These are phyloP conservation scores for Russula abietina DNA, from an alignment of 768 basidiomycete genomes.

Conservation along the genomic window DNA sequence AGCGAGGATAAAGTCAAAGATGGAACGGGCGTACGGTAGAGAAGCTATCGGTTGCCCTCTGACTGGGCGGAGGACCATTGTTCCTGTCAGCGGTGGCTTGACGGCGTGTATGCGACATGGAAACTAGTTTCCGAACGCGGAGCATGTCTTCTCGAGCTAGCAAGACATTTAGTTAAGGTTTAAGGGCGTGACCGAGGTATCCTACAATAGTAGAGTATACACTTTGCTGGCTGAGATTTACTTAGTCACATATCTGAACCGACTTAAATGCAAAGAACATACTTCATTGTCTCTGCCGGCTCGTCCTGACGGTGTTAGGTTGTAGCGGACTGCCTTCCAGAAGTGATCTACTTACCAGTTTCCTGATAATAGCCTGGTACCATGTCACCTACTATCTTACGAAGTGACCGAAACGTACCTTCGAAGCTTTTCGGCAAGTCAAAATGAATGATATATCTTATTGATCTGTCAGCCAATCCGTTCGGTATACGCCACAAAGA, in stretches of 20 bases:
- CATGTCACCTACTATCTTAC: background rate
- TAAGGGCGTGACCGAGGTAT: background rate
- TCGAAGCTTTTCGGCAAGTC: slow-evolving; percentile 81
- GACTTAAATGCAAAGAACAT: slow-evolving; percentile 26
- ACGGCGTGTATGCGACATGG: slow-evolving; percentile 42
- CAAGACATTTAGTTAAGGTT: background rate
- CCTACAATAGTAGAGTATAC: slow-evolving; percentile 77
- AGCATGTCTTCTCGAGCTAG: slow-evolving; percentile 72
- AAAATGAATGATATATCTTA: slow-evolving; percentile 71
- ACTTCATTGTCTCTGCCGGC: slow-evolving; percentile 76
- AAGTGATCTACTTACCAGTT: slow-evolving; percentile 47
- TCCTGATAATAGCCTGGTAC: slow-evolving; percentile 82
- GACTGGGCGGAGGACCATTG: slow-evolving; percentile 56
- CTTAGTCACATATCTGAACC: slow-evolving; percentile 7
- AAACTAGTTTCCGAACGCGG: slow-evolving; percentile 48
- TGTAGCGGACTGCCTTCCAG: slow-evolving; percentile 2
- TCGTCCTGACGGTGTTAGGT: slow-evolving; percentile 43
- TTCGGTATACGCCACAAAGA: background rate
- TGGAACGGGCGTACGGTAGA: slow-evolving; percentile 41
- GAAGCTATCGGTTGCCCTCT: slow-evolving; percentile 60
- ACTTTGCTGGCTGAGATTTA: slow-evolving; percentile 59
- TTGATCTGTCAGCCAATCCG: background rate
- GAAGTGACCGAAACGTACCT: slow-evolving; percentile 38
- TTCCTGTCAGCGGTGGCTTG: slow-evolving; percentile 36
- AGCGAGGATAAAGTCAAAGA: slow-evolving; percentile 28